These are phyloP conservation scores for Solanum sejunctum DNA, from an alignment of 257 asterid species.

Conservation along the genomic window DNA sequence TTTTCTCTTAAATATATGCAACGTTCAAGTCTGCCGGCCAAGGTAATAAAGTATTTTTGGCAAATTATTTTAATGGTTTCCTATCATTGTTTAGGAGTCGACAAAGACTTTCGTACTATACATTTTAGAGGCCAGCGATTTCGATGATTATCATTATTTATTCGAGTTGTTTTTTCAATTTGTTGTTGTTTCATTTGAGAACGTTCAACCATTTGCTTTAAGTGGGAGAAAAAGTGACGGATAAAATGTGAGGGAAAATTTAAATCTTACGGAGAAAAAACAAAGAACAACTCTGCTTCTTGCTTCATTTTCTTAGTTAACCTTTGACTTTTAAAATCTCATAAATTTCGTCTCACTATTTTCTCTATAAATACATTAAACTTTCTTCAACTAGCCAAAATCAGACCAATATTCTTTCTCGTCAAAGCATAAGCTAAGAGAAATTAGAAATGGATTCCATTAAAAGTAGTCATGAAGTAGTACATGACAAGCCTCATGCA, in stretches of 20 bases:
- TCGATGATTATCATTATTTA: background rate
- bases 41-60: background rate
- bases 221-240: no score
- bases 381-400: background rate
- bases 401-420: background rate
- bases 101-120: background rate
- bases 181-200: no score
- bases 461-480: background rate
- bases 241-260: no score
- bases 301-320: background rate
- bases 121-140: background rate
- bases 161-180: no score
- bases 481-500: conserved; percentile 4
- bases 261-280: no score
- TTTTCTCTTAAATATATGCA: no score
- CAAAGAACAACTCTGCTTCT: background rate
- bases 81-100: background rate
- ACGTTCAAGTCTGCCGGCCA: no score
- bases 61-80: background rate
- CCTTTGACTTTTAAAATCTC: background rate
- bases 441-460: background rate
- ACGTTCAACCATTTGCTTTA: no score
- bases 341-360: background rate
- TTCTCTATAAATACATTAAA: background rate
- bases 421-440: background rate